phyloP scores from a whole-genome alignment of 108 stramenopile genomes.

The Chaetoceros muelleri region DNA sequence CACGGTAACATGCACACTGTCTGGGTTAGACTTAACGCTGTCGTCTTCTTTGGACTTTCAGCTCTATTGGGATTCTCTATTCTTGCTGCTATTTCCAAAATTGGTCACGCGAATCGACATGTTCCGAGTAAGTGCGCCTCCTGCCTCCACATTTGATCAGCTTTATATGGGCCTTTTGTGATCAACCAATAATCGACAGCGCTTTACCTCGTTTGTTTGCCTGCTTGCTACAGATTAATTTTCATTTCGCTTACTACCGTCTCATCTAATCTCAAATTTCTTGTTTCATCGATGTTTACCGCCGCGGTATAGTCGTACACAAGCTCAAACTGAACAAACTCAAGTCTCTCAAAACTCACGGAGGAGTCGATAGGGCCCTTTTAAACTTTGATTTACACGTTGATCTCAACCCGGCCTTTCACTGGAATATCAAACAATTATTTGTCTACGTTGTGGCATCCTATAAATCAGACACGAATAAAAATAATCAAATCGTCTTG shows the following conservation, averaged over 20 bases:
- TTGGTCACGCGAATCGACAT: conserved; percentile 43
- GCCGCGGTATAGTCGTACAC: conserved; percentile 51
- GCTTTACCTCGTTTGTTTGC: no score
- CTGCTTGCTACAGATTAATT: no score
- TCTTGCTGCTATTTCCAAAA: conserved; percentile 75
- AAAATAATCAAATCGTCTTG: conserved; percentile 85
- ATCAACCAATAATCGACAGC: no score
- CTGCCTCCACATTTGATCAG: no score
- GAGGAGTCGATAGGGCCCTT: conserved; percentile 88
- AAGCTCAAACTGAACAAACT: conserved; percentile 62
- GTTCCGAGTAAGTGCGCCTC: conserved; percentile 50
- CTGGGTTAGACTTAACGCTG: conserved; percentile 96
- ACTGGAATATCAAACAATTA: conserved; percentile 97
- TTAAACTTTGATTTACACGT: conserved; percentile 89
- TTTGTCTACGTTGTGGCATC: conserved; percentile 90
- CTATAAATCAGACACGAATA: conserved; percentile 72
- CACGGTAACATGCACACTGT: conserved; percentile 78
- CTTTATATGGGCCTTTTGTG: no score
- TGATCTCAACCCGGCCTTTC: conserved; percentile 92
- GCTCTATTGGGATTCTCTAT: conserved; percentile 86
- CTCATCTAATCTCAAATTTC: not conserved
- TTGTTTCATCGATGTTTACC: no score
- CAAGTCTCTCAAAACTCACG: conserved; percentile 79
- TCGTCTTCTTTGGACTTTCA: conserved; percentile 96
- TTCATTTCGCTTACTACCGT: not conserved